phyloP scores from a whole-genome alignment of 305 asterid genomes.

The Solanum aculeatissimum region DNA sequence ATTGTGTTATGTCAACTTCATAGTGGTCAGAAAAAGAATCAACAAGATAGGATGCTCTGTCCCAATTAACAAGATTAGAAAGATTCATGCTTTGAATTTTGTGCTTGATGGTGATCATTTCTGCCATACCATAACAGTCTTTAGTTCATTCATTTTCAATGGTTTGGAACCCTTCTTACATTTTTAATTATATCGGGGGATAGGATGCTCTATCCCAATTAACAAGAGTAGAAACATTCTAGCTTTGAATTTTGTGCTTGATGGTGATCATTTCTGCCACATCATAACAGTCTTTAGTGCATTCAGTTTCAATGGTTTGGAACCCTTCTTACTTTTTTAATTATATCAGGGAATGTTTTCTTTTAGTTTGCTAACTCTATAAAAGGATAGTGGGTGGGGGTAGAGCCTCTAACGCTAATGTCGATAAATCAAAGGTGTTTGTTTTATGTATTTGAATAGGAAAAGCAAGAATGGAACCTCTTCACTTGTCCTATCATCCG shows the following conservation, averaged over 20 bases:
- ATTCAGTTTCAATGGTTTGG: not conserved
- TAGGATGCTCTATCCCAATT: no score
- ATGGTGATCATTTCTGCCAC: not conserved
- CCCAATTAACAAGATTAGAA: not conserved
- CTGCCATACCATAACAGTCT: not conserved
- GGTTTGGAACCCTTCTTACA: not conserved
- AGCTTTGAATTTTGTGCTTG: not conserved
- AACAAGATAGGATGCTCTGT: not conserved
- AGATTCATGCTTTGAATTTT: not conserved
- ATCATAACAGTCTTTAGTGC: not conserved
- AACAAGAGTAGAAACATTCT: no score
- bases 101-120: not conserved
- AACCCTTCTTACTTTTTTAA: no score
- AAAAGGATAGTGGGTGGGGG: not conserved
- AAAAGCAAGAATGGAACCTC: not conserved
- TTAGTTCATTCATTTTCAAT: not conserved
- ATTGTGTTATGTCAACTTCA: no score
- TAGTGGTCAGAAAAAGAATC: not conserved
- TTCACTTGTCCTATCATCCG: not conserved
- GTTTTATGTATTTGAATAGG: not conserved
- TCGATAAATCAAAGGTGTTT: not conserved
- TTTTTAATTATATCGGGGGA: no score
- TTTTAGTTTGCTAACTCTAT: not conserved
- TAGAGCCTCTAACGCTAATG: not conserved
- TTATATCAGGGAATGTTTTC: no score